phyloP scores from a whole-genome alignment of 805 yeast species.

The Candida morakotiae region DNA sequence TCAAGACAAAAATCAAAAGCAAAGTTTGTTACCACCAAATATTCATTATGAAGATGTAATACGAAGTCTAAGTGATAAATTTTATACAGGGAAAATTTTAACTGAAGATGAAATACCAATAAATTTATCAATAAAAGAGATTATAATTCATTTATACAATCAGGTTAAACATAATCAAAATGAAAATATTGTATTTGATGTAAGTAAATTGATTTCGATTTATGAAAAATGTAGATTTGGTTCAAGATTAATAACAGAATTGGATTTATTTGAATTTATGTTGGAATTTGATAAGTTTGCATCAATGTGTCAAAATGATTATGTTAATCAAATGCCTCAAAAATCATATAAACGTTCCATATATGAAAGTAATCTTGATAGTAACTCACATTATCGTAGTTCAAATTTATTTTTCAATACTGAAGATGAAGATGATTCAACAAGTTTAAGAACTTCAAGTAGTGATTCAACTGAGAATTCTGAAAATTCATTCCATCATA shows the following conservation, averaged over 20 bases:
- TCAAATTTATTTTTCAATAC: neutral
- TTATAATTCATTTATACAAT: slow-evolving; percentile 29
- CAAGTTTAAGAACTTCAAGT: neutral
- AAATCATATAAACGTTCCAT: neutral
- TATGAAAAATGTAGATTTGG: slow-evolving; percentile 73
- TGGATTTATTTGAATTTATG: slow-evolving; percentile 60
- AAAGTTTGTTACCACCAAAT: slow-evolving; percentile 22
- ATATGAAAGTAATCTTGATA: neutral
- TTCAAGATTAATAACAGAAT: slow-evolving; percentile 53
- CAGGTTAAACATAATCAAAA: slow-evolving; percentile 10
- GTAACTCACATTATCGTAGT: neutral
- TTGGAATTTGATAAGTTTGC: slow-evolving; percentile 22
- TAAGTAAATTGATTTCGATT: slow-evolving; percentile 30
- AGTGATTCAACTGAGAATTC: neutral
- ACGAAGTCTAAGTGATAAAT: slow-evolving; percentile 55
- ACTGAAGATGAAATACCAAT: slow-evolving; percentile 32
- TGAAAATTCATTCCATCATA: slow-evolving; percentile 8
- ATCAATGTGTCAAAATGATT: slow-evolving; percentile 12
- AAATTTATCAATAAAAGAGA: slow-evolving; percentile 40
- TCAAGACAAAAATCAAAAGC: slow-evolving; percentile 26
- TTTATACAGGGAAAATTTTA: slow-evolving; percentile 43
- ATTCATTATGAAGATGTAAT: slow-evolving; percentile 50
- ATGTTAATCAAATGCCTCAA: slow-evolving; percentile 10
- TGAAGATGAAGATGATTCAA: neutral
- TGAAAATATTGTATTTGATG: slow-evolving; percentile 11